Percentiles rank a stretch among this genome's conserved stretches.
Evolutionary conservation across 495 filamentous ascomycete genomes (phyloP).

Genomic region (Clohesyomyces aquaticus): DNA sequence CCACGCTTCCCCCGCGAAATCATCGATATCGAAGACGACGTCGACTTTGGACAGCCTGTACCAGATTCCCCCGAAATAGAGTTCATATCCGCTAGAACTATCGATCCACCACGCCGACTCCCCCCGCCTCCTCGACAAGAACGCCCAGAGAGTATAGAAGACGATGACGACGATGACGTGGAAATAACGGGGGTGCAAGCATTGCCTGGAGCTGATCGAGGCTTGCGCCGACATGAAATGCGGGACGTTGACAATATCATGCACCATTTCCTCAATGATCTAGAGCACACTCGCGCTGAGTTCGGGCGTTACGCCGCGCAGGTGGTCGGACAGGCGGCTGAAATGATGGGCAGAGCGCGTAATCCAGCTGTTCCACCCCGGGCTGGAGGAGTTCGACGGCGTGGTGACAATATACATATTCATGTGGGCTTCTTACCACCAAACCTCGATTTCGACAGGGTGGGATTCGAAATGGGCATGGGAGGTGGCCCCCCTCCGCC

Average conservation of each 20-base stretch:
- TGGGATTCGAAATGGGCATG: conserved; percentile 39
- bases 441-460: conserved; percentile 29
- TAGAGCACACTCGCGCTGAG: conserved; percentile 18
- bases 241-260: conserved; percentile 9
- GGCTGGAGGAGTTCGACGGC: not conserved
- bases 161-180: conserved; percentile 29
- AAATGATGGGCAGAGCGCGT: conserved; percentile 1
- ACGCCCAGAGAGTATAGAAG: not conserved
- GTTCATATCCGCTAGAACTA: conserved; percentile 32
- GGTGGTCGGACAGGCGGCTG: not conserved
- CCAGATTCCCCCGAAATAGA: conserved; percentile 37
- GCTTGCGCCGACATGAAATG: too few relatives aligned
- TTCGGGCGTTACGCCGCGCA: not conserved
- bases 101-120: conserved; percentile 24
- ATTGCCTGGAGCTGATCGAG: conserved; percentile 15
- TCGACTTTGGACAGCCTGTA: not conserved
- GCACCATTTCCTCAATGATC: not conserved
- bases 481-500: conserved; percentile 10
- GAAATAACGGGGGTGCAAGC: conserved; percentile 14
- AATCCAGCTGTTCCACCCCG: conserved; percentile 4
- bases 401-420: conserved; percentile 11
- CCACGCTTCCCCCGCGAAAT: conserved; percentile 41
- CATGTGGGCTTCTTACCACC: conserved; percentile 24
- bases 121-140: not conserved
- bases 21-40: conserved; percentile 46